Conservation (phyloP, 495 filamentous ascomycete genomes). For the Daldinia grandis region DNA sequence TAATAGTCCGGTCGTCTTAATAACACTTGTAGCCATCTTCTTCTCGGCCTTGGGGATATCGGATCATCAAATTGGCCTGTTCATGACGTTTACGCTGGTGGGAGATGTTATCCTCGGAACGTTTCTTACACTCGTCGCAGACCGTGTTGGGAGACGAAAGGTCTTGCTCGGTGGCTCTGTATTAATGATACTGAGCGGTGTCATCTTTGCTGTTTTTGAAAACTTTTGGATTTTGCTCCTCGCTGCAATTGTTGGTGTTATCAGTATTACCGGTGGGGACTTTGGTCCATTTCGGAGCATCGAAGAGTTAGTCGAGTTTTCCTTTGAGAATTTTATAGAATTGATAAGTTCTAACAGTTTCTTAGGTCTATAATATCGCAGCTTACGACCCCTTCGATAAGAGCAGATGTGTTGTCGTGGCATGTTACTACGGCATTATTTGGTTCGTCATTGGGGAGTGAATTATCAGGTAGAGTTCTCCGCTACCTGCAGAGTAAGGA, state of each 20-base stretch:
- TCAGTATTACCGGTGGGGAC: conserved; percentile 82
- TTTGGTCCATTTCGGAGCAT: conserved; percentile 85
- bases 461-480: conserved; percentile 72
- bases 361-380: conserved; percentile 72
- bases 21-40: conserved; percentile 48
- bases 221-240: conserved; percentile 79
- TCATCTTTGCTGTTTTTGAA: conserved; percentile 70
- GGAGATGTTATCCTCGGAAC: conserved; percentile 84
- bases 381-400: conserved; percentile 65
- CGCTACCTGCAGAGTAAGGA: conserved; percentile 57
- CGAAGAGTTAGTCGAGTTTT: conserved; percentile 64
- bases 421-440: conserved; percentile 67
- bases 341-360: conserved; percentile 12
- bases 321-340: neutral
- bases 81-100: conserved; percentile 86
- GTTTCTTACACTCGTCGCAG: conserved; percentile 76
- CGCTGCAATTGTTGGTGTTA: conserved; percentile 82
- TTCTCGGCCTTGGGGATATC: conserved; percentile 71
- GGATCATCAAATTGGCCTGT: conserved; percentile 79
- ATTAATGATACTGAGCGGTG: conserved; percentile 73
- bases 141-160: conserved; percentile 72
- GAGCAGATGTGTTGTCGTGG: conserved; percentile 84
- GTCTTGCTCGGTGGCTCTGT: conserved; percentile 73
- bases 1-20: neutral
- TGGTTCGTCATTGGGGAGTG: conserved; percentile 71